phyloP scores from a whole-genome alignment of 2,329 filamentous ascomycete genomes.

The Aspergillus luchuensis region DNA sequence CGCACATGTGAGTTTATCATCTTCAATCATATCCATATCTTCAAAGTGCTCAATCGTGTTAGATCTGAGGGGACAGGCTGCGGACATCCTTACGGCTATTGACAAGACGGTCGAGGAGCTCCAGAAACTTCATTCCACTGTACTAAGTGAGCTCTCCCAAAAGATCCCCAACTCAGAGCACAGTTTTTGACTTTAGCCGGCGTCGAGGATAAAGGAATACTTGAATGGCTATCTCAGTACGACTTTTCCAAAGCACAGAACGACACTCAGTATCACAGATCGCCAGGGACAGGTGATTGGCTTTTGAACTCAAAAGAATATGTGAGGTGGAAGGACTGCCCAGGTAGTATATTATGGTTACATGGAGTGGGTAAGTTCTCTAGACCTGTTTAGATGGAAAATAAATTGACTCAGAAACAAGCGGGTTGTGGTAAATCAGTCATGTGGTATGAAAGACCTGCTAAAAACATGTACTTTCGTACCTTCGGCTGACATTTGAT shows the following conservation, averaged over 20 bases:
- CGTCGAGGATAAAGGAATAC: not conserved
- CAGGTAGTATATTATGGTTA: not conserved
- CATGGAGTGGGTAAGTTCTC: not conserved
- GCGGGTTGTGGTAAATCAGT: constrained; percentile 11
- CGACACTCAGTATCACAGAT: not conserved
- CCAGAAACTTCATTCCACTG: not conserved
- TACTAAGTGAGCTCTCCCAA: not conserved
- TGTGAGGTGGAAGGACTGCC: not conserved
- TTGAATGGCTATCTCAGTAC: not conserved
- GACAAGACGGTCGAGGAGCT: not conserved
- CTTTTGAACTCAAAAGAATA: not conserved
- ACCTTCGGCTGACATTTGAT: not conserved
- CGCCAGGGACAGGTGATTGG: not conserved
- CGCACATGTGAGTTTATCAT: not conserved
- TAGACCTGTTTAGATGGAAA: not conserved
- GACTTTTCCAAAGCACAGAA: not conserved
- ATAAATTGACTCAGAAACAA: not conserved
- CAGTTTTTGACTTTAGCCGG: not conserved
- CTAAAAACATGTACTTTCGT: too few relatives aligned
- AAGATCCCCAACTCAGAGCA: not conserved
- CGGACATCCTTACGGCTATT: not conserved
- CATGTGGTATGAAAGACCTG: not conserved
- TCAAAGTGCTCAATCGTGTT: not conserved
- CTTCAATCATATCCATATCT: too few relatives aligned
- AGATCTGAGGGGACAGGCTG: not conserved